Evolutionary conservation across 1,139 yeast species (phyloP).

Genomic region (Debaryomyces udenii): DNA sequence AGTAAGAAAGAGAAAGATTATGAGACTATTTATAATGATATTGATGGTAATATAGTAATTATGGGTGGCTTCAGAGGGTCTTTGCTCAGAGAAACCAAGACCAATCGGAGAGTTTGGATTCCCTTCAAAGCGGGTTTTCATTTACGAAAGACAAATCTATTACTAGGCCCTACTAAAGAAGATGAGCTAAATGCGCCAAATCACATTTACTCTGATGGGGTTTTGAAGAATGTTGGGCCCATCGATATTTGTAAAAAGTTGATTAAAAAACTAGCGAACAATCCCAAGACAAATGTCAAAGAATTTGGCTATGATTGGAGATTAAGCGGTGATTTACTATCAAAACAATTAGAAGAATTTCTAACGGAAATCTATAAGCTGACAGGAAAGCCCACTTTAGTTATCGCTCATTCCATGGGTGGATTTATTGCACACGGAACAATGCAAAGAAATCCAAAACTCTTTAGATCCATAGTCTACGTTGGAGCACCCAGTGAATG

Average conservation of each 20-base stretch:
- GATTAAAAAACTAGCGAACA: constrained; percentile 54
- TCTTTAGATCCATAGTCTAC: constrained; percentile 74
- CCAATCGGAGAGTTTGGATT: constrained; percentile 77
- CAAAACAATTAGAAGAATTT: constrained; percentile 52
- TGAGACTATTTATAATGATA: constrained; percentile 41
- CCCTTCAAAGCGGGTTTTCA: constrained; percentile 87
- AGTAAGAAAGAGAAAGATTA: constrained; percentile 27
- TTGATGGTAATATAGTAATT: constrained; percentile 77
- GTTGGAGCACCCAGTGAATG: constrained; percentile 87
- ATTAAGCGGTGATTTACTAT: constrained; percentile 57
- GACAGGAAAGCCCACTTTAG: constrained; percentile 59
- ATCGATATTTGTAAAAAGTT: constrained; percentile 73
- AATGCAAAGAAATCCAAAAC: constrained; percentile 64
- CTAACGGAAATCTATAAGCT: constrained; percentile 43
- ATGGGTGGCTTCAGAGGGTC: constrained; percentile 92
- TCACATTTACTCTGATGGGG: constrained; percentile 70
- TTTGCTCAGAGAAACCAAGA: constrained; percentile 65
- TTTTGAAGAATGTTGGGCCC: constrained; percentile 84
- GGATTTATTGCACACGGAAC: constrained; percentile 84
- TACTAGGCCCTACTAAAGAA: constrained; percentile 70
- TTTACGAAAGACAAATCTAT: constrained; percentile 65
- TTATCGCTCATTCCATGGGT: constrained; percentile 94
- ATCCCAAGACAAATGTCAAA: constrained; percentile 64
- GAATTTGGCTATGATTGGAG: constrained; percentile 95
- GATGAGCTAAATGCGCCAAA: constrained; percentile 59